Conservation (phyloP, 768 basidiomycete genomes). For the Suillus cothurnatus region DNA sequence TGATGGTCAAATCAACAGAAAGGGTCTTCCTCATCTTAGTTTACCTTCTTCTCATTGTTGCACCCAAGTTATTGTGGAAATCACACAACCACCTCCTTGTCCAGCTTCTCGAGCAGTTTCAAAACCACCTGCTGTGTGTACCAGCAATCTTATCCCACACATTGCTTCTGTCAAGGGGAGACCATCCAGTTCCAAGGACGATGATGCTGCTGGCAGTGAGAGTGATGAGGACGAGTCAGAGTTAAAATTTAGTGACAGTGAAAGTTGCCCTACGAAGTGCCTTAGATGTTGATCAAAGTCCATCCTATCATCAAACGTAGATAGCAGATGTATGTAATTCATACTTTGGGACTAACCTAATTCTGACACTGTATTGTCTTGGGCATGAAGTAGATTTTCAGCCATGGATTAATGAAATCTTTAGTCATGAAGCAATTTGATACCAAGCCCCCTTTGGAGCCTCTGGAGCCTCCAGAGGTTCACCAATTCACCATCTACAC, state of each 20-base stretch:
- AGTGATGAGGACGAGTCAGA: not conserved
- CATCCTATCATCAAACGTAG: not conserved
- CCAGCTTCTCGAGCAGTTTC: not conserved
- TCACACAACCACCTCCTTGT: not conserved
- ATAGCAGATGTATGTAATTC: not conserved
- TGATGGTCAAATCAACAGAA: not conserved
- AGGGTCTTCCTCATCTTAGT: not conserved
- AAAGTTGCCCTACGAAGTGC: not conserved
- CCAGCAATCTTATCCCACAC: not conserved
- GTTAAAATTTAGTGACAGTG: not conserved
- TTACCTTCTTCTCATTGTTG: not conserved
- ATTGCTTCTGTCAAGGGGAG: not conserved
- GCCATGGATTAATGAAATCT: too few relatives aligned
- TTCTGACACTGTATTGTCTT: not conserved
- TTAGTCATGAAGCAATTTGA: too few relatives aligned
- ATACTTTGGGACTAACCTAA: not conserved
- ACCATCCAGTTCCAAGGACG: not conserved
- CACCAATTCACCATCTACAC: not conserved
- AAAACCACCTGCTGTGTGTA: not conserved
- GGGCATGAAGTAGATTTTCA: too few relatives aligned
- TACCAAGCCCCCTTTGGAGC: too few relatives aligned
- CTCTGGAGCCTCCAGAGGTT: not conserved
- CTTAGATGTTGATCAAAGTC: not conserved
- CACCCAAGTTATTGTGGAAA: not conserved
- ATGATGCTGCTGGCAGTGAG: not conserved